Evolutionary conservation across 495 filamentous ascomycete species (phyloP), one percentile per base, ranked within the genome.

Genomic region (Trichoderma erinaceum): DNA sequence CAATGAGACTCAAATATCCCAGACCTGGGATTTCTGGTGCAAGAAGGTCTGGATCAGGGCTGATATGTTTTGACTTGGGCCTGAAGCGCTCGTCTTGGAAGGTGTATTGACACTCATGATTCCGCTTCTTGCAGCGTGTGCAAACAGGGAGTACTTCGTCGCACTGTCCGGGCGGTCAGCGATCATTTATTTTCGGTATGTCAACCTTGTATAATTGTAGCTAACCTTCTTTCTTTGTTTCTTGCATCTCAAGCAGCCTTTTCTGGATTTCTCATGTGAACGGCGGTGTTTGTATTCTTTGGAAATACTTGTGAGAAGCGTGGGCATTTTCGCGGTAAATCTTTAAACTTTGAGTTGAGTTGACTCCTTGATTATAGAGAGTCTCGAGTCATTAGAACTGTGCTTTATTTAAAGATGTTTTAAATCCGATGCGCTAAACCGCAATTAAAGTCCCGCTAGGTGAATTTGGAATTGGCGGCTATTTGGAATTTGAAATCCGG

Each of bases 231-330:
- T 72, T 35, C 74, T 71, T 32, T 73, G 70, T 41, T 67, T 69
- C 50, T 74, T 74, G 72, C 74, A 75, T 68, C 68, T 69, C n/a
- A 68, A 68, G 52, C 74, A 75, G 27, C 74, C 74, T 21, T 69
- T 67, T n/a, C 74, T 44, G 8, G 74, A 75, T 67, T 75, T 75
- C 46, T 63, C 35, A 66, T 75, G 74, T 8, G 74, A 64, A 38
- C 72, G 69, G 41, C 74, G 72, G 7, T 70, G 66, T 50, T 69
- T 70, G 58, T 68, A 68, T 23, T 72, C 68, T 32, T 7, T 61
- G 25, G 18, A 10, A 21, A n/a, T n/a, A 25, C 21, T 16, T 56
- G 21, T 56, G 4, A 25, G 50, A 56, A 25, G 10, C n/a, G 50
- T 23, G 7, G 50, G 8, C 50, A 56, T 56, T 10, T 23, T 56